Base-by-base conservation (phyloP, 768 basidiomycete genomes). In the Rhodosporidiobolus odoratus region DNA sequence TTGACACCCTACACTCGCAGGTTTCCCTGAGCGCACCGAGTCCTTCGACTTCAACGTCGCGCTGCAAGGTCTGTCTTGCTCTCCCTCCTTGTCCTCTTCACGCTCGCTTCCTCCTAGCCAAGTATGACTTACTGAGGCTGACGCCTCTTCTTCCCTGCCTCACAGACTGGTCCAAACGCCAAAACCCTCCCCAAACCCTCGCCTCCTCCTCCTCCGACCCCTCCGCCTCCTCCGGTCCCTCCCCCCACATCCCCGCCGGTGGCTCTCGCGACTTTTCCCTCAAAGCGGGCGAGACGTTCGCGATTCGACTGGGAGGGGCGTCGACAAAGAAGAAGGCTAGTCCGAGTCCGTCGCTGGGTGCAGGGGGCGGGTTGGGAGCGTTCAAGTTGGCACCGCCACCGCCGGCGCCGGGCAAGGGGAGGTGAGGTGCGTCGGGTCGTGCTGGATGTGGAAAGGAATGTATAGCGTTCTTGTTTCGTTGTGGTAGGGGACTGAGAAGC, bases 31-130 rank as follows among this genome's bases (percentile, higher is more conserved):
- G 59, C 75, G 77, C 1, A 68, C 65, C 23, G 76, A 76, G 57
- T 35, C 58, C 7, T 78, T 78, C 58, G 77, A 78, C 63, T 77
- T 76, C 54, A 76, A 78, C 53, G 77, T 78, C 34, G 75, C 75
- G 0, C 50, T 78, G n/a, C 77, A 77, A 58, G 76, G 47, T 48
- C 0, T 54, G 40, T 21, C 25, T 23, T 25, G 7, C 52, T 25
- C 32, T 41, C 47, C 17, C 13, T 15, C 8, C 15, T 1, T 40
- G 6, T 40, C 16, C 58, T 15, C 30, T 16, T 30, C 32, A 1
- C 37, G 35, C 13, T 25, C 32, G 17, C 47, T 27, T 21, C 17
- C 32, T 25, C 45, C n/a, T n/a, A n/a, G n/a, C n/a, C n/a, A n/a
- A n/a, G n/a, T 27, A 34, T 23, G 34, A 1, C 53, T 19, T 19